Evolutionary conservation across 2,329 filamentous ascomycete species (phyloP), one percentile per base, ranked within the genome.

Genomic region (Ascochyta lentis): DNA sequence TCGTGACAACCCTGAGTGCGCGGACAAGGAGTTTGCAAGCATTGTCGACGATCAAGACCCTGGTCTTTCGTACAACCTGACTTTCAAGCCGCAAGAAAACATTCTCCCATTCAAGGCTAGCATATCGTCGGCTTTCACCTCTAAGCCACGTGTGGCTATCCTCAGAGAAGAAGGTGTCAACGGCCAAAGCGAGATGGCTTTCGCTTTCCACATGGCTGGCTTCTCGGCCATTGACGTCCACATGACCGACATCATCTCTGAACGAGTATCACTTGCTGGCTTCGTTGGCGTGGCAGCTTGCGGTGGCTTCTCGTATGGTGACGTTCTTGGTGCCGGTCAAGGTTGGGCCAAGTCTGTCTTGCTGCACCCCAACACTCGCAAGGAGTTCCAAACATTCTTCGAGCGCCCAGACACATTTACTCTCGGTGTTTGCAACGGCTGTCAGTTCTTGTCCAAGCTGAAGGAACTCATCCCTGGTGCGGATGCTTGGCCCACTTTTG

Each of bases 151-250:
- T 29, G 93, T 99, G 23, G 95, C 95, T 39, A 96, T 99, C 66
- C 86, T 99, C 22, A 86, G 95, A 71, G 95, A 98, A 76, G 92
- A 97, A 76, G 95, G 95, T 74, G 91, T 96, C 64, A 98, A 99
- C 78, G 91, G 93, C 38, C 87, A 97, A 68, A 88, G 92, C n/a
- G 95, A 99, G 76, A 96, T 99, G 91, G 95, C 95, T 1, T 98
- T 96, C 71, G 92, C 93, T 44, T 98, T 98, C 83, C 88, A 89
- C 63, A 87, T 88, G 33, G 94, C 95, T 39, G 94, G 94, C 34
- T 98, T 98, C 79, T 89, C 92, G 45, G 87, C 93, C 13, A 86
- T 98, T 42, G 94, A 99, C 71, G 89, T 98, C 1, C 94, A 97
- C 82, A 98, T 99, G 95, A 95, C 90, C 3, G 94, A 98, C 68